These are phyloP conservation scores for Lunasporangiospora selenospora DNA, from an alignment of 192 early-diverging fungal genomes.

Conservation along the genomic window DNA sequence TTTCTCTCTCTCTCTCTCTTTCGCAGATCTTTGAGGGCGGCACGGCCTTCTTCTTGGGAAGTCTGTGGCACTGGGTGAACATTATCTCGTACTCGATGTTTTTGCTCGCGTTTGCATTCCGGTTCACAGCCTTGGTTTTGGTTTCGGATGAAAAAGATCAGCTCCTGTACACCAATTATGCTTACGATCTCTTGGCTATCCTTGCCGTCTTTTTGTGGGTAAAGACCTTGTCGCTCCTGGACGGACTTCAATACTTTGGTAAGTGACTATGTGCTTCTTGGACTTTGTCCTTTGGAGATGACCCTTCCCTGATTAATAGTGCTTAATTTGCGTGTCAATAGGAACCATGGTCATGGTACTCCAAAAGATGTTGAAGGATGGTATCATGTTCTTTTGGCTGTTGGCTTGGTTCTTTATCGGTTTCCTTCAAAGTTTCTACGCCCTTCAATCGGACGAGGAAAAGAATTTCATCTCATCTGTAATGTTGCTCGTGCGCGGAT, in stretches of 20 bases:
- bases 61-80: constrained; percentile 50
- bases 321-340: not conserved
- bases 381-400: constrained; percentile 52
- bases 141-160: not conserved
- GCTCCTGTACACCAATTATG: constrained; percentile 8
- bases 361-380: constrained; percentile 51
- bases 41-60: constrained; percentile 42
- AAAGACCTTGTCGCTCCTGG: constrained; percentile 35
- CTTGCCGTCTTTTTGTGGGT: constrained; percentile 46
- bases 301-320: not conserved
- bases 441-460: constrained; percentile 6
- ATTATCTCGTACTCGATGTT: constrained; percentile 47
- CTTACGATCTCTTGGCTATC: constrained; percentile 41
- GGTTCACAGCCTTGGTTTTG: constrained; percentile 26
- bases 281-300: not conserved
- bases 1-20: not conserved
- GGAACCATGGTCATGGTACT: constrained; percentile 52
- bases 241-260: constrained; percentile 48
- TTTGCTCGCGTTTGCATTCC: constrained; percentile 36
- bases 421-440: constrained; percentile 47
- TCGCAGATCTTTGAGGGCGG: constrained; percentile 47
- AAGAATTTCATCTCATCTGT: constrained; percentile 9
- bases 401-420: constrained; percentile 50
- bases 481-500: constrained; percentile 40
- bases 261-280: not conserved